These are phyloP conservation scores for Botryotinia convoluta DNA, from an alignment of 2,329 filamentous ascomycete species.

Conservation along the genomic window DNA sequence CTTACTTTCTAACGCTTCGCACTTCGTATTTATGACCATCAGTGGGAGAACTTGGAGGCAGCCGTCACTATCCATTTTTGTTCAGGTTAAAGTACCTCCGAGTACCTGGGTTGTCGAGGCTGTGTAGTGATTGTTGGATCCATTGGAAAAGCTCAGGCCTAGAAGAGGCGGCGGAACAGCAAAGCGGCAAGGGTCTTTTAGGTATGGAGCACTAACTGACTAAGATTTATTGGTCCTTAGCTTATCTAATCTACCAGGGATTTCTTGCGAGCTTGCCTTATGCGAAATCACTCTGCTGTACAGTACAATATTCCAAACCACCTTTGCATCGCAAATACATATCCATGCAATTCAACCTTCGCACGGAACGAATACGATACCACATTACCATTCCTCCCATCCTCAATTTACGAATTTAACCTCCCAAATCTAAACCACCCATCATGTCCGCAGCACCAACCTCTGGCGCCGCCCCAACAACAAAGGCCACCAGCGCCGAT, in stretches of 20 bases:
- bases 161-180: background rate
- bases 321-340: background rate
- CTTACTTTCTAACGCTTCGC: background rate
- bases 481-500: slow-evolving; percentile 30
- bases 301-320: background rate
- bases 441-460: slow-evolving; percentile 38
- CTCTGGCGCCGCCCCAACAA: slow-evolving; percentile 31
- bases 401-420: background rate
- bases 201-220: background rate
- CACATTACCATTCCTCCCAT: background rate
- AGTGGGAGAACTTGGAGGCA: background rate
- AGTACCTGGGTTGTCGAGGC: background rate
- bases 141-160: background rate
- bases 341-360: background rate
- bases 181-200: background rate
- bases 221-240: background rate
- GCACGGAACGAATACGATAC: background rate
- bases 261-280: background rate
- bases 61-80: slow-evolving; percentile 1
- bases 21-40: background rate
- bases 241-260: background rate
- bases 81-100: background rate
- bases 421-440: background rate
- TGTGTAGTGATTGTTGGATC: background rate
- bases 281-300: background rate